Evolutionary conservation across 2,329 filamentous ascomycete species (phyloP).

Genomic region (Penicillium sp.): DNA sequence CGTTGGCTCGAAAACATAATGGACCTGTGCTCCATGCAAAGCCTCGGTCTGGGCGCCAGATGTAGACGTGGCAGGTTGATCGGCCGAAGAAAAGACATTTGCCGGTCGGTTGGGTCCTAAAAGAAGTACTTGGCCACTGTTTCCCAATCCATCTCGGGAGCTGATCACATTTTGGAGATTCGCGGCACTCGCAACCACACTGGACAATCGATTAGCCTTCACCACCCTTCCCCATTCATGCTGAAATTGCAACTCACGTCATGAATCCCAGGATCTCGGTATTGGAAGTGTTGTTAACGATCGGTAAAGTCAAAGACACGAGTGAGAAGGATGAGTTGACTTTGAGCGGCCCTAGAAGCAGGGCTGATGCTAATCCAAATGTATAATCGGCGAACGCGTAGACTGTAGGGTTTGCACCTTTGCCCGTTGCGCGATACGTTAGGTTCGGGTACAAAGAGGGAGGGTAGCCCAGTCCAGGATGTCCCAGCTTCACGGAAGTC

Average conservation of each 20-base stretch:
- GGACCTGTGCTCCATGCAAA: conserved; percentile 41
- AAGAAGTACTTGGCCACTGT: conserved; percentile 69
- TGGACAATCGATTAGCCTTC: conserved; percentile 1
- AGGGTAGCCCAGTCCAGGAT: conserved; percentile 68
- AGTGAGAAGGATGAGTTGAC: conserved; percentile 74
- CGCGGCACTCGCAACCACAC: conserved; percentile 54
- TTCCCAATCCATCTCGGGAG: conserved; percentile 52
- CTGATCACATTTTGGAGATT: conserved; percentile 48
- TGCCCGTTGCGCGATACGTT: conserved; percentile 54
- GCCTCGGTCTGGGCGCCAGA: conserved; percentile 42
- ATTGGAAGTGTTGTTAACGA: conserved; percentile 65
- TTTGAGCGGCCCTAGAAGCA: conserved; percentile 75
- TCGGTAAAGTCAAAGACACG: conserved; percentile 77
- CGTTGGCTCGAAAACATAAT: conserved; percentile 63
- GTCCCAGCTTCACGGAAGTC: conserved; percentile 60
- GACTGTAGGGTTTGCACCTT: conserved; percentile 32
- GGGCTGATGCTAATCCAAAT: conserved; percentile 52
- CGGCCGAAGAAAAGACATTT: conserved; percentile 59
- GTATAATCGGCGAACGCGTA: conserved; percentile 43
- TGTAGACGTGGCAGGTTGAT: conserved; percentile 19
- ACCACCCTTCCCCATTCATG: conserved; percentile 55
- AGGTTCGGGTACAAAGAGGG: conserved; percentile 75
- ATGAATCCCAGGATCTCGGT: conserved; percentile 77
- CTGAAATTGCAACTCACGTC: conserved; percentile 70
- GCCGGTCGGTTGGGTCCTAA: conserved; percentile 66